phyloP scores from a whole-genome alignment of 2,329 filamentous ascomycete species.

The Chrysoporthe deuterocubensis region DNA sequence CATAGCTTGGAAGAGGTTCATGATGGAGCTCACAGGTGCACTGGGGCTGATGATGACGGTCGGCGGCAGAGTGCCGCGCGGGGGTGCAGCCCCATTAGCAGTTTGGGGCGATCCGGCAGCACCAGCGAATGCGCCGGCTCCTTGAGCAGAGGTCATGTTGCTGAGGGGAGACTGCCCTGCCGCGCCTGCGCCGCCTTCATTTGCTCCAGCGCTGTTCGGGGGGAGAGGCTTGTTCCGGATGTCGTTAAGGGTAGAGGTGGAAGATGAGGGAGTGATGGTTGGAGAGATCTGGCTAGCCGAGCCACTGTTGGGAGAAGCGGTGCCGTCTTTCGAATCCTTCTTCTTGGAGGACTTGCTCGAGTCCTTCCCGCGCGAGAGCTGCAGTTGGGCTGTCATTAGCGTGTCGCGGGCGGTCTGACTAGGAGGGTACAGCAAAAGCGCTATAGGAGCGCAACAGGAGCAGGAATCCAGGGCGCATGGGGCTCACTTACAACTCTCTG shows the following conservation, averaged over 20 bases:
- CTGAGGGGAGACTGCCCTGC: conserved; percentile 37
- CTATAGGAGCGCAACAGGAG: conserved; percentile 7
- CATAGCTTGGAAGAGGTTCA: neutral
- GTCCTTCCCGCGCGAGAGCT: conserved; percentile 92
- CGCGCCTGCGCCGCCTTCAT: conserved; percentile 45
- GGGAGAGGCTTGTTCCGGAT: conserved; percentile 80
- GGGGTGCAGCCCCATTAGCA: conserved; percentile 63
- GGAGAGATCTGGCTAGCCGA: conserved; percentile 60
- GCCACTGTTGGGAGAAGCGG: conserved; percentile 73
- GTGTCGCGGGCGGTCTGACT: conserved; percentile 2
- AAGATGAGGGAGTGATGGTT: conserved; percentile 80
- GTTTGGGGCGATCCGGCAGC: conserved; percentile 42
- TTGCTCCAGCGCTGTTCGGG: conserved; percentile 52
- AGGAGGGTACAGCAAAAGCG: conserved; percentile 13
- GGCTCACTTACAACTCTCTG: conserved; percentile 85
- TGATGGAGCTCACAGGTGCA: conserved; percentile 70
- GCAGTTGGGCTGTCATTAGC: conserved; percentile 33
- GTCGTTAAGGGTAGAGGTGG: conserved; percentile 84
- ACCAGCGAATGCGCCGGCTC: conserved; percentile 30
- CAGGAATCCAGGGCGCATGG: conserved; percentile 22
- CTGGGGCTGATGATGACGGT: conserved; percentile 96
- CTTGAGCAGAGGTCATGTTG: conserved; percentile 28
- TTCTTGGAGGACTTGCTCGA: conserved; percentile 82
- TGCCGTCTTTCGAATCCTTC: conserved; percentile 75
- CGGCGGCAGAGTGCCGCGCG: conserved; percentile 72